Conservation (phyloP, 345 rosid genomes). For the Murraya paniculata region DNA sequence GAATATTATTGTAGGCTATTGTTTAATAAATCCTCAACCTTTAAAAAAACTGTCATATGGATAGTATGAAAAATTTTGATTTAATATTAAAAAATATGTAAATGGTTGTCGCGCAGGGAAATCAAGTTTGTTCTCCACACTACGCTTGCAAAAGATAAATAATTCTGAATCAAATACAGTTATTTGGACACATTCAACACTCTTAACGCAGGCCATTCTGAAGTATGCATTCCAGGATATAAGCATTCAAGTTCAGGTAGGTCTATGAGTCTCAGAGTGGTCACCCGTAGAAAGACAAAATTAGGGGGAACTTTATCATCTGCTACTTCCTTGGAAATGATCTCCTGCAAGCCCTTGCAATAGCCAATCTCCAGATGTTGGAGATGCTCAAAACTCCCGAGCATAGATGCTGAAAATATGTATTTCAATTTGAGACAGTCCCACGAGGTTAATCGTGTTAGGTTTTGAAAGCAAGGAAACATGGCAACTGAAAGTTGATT, state of each 20-base stretch:
- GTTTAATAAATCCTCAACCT: too few relatives aligned
- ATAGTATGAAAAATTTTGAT: too few relatives aligned
- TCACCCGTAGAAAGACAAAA: constrained; percentile 22
- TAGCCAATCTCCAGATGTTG: background rate
- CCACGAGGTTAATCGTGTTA: background rate
- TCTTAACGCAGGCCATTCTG: constrained; percentile 21
- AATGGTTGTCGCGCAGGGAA: background rate
- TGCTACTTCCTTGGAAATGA: constrained; percentile 14
- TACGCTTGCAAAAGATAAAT: too few relatives aligned
- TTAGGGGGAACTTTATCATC: background rate
- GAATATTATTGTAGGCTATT: too few relatives aligned
- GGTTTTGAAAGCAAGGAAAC: background rate
- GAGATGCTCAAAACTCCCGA: background rate
- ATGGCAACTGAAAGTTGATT: background rate
- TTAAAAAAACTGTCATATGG: too few relatives aligned
- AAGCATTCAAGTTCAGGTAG: constrained; percentile 16
- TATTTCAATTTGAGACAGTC: background rate
- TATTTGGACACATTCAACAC: background rate
- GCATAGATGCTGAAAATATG: background rate
- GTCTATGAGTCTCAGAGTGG: background rate
- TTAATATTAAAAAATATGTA: too few relatives aligned
- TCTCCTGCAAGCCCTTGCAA: background rate
- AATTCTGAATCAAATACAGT: too few relatives aligned
- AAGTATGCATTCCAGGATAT: constrained; percentile 16
- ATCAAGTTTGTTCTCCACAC: background rate